phyloP scores from a whole-genome alignment of 2,329 filamentous ascomycete genomes.

The Colletotrichum sp. region DNA sequence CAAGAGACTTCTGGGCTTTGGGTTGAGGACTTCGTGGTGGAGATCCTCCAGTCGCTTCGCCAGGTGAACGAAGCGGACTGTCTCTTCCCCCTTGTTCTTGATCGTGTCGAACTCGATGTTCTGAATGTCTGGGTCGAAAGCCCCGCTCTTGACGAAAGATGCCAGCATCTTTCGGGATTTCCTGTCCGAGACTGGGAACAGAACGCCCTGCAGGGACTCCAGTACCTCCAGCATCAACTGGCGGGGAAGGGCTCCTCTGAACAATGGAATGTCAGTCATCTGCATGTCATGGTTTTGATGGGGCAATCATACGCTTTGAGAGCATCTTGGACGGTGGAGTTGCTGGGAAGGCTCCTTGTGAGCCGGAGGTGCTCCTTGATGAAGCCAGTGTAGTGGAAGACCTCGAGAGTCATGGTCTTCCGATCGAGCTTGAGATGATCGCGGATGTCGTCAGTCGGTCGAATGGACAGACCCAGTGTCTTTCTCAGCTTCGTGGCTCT shows the following conservation, averaged over 20 bases:
- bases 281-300: not conserved
- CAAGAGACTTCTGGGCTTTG: conserved; percentile 17
- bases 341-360: not conserved
- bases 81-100: conserved; percentile 10
- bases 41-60: conserved; percentile 18
- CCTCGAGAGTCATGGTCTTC: conserved; percentile 1
- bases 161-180: conserved; percentile 17
- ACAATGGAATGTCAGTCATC: not conserved
- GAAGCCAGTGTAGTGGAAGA: conserved; percentile 16
- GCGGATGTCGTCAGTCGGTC: conserved; percentile 12
- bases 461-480: not conserved
- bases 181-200: conserved; percentile 19
- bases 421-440: conserved; percentile 15
- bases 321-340: not conserved
- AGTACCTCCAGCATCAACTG: conserved; percentile 19
- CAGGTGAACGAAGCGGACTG: conserved; percentile 15
- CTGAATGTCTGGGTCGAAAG: conserved; percentile 19
- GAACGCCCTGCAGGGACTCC: conserved; percentile 15
- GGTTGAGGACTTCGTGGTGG: conserved; percentile 23
- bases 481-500: conserved; percentile 5
- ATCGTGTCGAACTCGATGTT: not conserved
- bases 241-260: conserved; percentile 19
- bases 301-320: not conserved
- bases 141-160: not conserved
- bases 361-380: conserved; percentile 19